Conservation (phyloP, 768 basidiomycete genomes). For the Collybia nuda region DNA sequence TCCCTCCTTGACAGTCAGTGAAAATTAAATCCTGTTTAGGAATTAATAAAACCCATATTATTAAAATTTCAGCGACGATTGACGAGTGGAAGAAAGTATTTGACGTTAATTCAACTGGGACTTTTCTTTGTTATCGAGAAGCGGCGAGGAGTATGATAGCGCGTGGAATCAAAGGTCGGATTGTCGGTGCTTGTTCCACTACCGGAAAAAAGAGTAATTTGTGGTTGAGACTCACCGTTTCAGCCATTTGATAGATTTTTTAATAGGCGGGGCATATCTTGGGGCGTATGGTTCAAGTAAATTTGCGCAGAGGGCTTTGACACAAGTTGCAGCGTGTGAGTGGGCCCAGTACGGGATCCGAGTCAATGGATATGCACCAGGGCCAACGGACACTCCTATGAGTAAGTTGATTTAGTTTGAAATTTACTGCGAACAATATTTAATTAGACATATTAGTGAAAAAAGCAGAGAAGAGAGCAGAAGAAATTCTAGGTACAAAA, state of each 20-base stretch:
- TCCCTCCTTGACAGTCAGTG: slow-evolving; percentile 17
- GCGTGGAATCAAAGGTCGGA: slow-evolving; percentile 37
- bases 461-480: too few species aligned
- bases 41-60: not conserved
- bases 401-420: too few species aligned
- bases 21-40: too few species aligned
- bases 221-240: too few species aligned
- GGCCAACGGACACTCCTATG: slow-evolving; percentile 5
- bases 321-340: slow-evolving; percentile 33
- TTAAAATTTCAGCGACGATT: slow-evolving; percentile 20
- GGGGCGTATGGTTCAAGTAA: slow-evolving; percentile 36
- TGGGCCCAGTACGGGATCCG: slow-evolving; percentile 26
- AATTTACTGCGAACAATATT: too few species aligned
- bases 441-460: too few species aligned
- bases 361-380: slow-evolving; percentile 40
- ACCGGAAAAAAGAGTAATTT: slow-evolving; percentile 35
- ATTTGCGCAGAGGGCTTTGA: slow-evolving; percentile 39
- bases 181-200: slow-evolving; percentile 38
- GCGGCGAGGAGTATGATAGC: slow-evolving; percentile 37
- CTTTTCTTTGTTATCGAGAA: slow-evolving; percentile 34
- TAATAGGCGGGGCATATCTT: slow-evolving; percentile 10
- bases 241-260: not conserved
- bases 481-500: too few species aligned
- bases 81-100: slow-evolving; percentile 24
- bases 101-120: slow-evolving; percentile 27